Evolutionary conservation across 768 basidiomycete genomes (phyloP).

Genomic region (Amanita molliuscula): DNA sequence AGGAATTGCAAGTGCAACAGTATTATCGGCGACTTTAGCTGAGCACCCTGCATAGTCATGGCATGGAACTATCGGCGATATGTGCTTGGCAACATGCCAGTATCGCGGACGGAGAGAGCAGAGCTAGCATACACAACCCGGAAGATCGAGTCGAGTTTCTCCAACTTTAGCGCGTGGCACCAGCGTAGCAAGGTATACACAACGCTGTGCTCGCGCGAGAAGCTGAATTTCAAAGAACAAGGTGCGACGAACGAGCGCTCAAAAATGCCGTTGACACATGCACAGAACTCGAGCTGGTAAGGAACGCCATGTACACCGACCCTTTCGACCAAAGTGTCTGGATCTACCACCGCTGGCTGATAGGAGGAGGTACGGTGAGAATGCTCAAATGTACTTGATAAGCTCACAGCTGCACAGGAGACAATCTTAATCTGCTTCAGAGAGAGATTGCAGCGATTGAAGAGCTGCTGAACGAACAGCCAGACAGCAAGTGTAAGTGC

Average conservation of each 20-base stretch:
- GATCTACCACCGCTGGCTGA: slow-evolving; percentile 98
- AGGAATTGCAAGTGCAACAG: slow-evolving; percentile 68
- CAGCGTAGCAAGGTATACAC: slow-evolving; percentile 79
- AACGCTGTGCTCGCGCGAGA: slow-evolving; percentile 52
- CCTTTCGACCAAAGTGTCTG: slow-evolving; percentile 95
- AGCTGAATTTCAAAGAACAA: slow-evolving; percentile 54
- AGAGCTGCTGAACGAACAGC: slow-evolving; percentile 80
- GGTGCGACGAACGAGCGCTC: slow-evolving; percentile 32
- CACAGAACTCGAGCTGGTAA: slow-evolving; percentile 85
- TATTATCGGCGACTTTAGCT: background rate
- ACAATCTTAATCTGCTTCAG: slow-evolving; percentile 44
- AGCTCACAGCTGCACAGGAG: slow-evolving; percentile 27
- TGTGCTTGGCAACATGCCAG: slow-evolving; percentile 62
- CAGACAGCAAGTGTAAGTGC: slow-evolving; percentile 82
- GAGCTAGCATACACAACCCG: slow-evolving; percentile 80
- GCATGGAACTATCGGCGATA: slow-evolving; percentile 95
- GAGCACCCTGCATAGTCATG: slow-evolving; percentile 47
- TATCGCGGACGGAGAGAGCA: slow-evolving; percentile 39
- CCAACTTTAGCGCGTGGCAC: slow-evolving; percentile 99
- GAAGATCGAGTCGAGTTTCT: slow-evolving; percentile 92
- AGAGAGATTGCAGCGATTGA: slow-evolving; percentile 73
- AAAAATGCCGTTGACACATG: background rate
- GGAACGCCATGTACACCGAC: slow-evolving; percentile 93
- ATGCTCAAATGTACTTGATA: too few relatives aligned
- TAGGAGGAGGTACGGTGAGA: slow-evolving; percentile 31